Evolutionary conservation across 2,329 filamentous ascomycete species (phyloP).

Genomic region (Botrytis tulipae): DNA sequence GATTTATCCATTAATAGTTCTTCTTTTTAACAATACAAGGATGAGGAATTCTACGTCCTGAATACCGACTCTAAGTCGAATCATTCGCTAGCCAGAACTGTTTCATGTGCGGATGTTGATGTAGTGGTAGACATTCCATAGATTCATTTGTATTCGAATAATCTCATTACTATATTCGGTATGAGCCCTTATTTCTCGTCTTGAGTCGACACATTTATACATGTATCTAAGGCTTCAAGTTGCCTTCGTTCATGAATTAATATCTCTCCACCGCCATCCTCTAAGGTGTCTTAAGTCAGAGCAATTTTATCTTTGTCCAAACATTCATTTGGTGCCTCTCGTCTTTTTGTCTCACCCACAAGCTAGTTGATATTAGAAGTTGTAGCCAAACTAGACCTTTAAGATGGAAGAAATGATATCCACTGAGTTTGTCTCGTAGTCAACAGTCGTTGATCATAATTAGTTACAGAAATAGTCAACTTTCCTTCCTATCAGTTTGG

Average conservation of each 20-base stretch:
- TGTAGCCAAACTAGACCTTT: background rate
- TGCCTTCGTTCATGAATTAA: background rate
- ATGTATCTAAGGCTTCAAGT: background rate
- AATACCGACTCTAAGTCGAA: background rate
- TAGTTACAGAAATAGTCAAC: no score
- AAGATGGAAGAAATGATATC: background rate
- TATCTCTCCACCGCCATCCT: background rate
- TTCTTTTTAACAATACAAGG: background rate
- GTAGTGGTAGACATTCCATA: background rate
- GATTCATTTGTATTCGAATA: background rate
- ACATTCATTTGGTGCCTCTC: background rate
- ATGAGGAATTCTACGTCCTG: background rate
- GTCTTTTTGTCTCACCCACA: background rate
- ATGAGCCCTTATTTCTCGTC: background rate
- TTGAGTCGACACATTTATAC: background rate
- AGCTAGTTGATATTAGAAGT: background rate
- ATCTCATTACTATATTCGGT: background rate
- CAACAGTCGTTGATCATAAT: background rate
- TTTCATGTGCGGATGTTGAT: background rate
- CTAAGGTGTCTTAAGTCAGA: background rate
- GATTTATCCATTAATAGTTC: background rate
- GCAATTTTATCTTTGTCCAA: background rate
- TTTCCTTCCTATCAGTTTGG: no score
- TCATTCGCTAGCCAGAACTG: background rate
- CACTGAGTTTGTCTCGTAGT: background rate